Evolutionary conservation across 331 rosid genomes (phyloP).

Genomic region (Dryas integrifolia): DNA sequence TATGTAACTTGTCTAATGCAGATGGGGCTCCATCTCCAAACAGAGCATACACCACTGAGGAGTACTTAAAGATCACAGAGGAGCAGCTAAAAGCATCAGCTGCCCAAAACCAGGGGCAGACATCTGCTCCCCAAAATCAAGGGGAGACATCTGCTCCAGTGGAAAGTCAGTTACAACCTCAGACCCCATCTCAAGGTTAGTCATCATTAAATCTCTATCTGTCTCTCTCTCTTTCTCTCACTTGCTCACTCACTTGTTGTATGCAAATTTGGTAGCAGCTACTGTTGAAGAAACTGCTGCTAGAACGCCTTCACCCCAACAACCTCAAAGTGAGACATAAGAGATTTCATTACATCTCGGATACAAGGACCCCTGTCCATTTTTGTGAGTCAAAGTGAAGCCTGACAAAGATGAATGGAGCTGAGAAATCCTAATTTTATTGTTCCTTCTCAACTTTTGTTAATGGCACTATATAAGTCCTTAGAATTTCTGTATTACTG

Average conservation of each 20-base stretch:
- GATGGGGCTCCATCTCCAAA: constrained; percentile 44
- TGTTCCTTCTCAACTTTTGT: constrained; percentile 29
- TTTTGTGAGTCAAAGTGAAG: not conserved
- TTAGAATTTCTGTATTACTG: constrained; percentile 19
- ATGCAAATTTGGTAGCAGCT: constrained; percentile 20
- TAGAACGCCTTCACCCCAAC: constrained; percentile 20
- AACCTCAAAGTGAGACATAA: constrained; percentile 19
- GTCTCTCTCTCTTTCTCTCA: not conserved
- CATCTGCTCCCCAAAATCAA: constrained; percentile 48
- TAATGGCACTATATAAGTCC: constrained; percentile 6
- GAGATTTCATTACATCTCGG: constrained; percentile 2
- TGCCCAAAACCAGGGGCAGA: constrained; percentile 49
- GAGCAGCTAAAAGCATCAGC: constrained; percentile 70
- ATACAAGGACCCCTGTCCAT: not conserved
- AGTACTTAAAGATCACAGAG: constrained; percentile 77
- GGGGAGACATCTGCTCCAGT: constrained; percentile 38
- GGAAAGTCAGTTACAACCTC: constrained; percentile 43
- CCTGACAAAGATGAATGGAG: constrained; percentile 7
- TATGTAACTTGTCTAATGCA: constrained; percentile 30
- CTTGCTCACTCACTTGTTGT: not conserved
- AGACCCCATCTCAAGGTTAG: constrained; percentile 53
- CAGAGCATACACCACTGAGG: constrained; percentile 70
- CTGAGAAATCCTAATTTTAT: not conserved
- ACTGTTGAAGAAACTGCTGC: constrained; percentile 29
- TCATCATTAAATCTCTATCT: constrained; percentile 19